These are phyloP conservation scores for Hypoxylon fragiforme DNA, from an alignment of 495 filamentous ascomycete genomes.

Conservation along the genomic window DNA sequence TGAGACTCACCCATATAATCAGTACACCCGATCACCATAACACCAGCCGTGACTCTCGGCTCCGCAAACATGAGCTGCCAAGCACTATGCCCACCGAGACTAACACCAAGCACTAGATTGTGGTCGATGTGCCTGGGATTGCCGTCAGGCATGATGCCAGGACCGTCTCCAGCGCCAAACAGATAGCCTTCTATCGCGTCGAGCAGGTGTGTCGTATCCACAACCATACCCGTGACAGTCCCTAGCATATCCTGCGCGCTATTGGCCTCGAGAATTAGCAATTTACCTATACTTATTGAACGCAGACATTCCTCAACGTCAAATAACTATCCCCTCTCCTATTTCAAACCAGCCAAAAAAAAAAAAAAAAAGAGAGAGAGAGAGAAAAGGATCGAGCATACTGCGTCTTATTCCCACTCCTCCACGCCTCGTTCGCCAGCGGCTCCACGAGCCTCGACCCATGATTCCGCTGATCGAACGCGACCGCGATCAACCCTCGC, in stretches of 20 bases:
- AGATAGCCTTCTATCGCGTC: slow-evolving; percentile 76
- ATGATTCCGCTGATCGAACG: slow-evolving; percentile 92
- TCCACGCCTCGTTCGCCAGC: slow-evolving; percentile 73
- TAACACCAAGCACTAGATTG: slow-evolving; percentile 78
- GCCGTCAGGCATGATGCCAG: slow-evolving; percentile 14
- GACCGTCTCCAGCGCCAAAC: slow-evolving; percentile 56
- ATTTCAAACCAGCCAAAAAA: too few relatives aligned
- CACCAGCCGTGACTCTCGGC: slow-evolving; percentile 70
- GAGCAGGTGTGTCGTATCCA: slow-evolving; percentile 71
- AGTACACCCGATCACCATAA: slow-evolving; percentile 85
- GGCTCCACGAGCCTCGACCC: slow-evolving; percentile 65
- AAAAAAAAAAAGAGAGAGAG: too few relatives aligned
- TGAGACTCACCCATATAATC: slow-evolving; percentile 68
- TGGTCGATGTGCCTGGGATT: slow-evolving; percentile 56
- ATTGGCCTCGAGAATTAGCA: too few relatives aligned
- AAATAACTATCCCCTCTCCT: too few relatives aligned
- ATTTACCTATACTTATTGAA: too few relatives aligned
- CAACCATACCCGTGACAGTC: slow-evolving; percentile 63
- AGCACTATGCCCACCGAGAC: slow-evolving; percentile 83
- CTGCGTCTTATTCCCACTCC: slow-evolving; percentile 76
- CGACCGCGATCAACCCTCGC: slow-evolving; percentile 74
- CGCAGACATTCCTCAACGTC: too few relatives aligned
- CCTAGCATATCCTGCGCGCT: slow-evolving; percentile 43
- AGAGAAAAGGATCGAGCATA: slow-evolving; percentile 58
- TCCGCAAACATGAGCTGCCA: slow-evolving; percentile 84